Conservation (phyloP, 352 stramenopile species). For the Pythium phragmitis region DNA sequence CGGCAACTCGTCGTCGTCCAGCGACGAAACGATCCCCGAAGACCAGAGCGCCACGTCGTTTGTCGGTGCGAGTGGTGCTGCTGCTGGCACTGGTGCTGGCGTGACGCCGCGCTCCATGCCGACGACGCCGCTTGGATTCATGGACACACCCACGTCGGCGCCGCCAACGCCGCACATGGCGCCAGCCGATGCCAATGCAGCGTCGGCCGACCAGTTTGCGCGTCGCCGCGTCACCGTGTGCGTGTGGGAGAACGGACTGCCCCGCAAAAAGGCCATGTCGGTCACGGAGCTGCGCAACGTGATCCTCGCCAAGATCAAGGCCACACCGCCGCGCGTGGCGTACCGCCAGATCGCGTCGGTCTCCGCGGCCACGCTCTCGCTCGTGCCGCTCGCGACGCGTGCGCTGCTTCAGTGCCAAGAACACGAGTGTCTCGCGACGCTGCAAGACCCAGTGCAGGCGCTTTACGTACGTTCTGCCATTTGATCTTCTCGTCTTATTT, state of each 20-base stretch:
- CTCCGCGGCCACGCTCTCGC: conserved; percentile 50
- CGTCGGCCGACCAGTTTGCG: conserved; percentile 37
- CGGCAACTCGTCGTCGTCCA: conserved; percentile 72
- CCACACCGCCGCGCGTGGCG: conserved; percentile 53
- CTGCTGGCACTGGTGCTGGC: too few species aligned
- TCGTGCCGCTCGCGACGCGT: conserved; percentile 62
- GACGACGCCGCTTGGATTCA: conserved; percentile 16
- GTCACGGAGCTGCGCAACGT: conserved; percentile 79
- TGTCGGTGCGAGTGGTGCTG: not conserved
- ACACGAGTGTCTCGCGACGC: conserved; percentile 46
- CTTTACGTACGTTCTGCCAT: conserved; percentile 25
- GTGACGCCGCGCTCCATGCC: conserved; percentile 23
- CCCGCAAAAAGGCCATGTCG: conserved; percentile 75
- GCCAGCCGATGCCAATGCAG: not conserved
- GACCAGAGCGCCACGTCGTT: conserved; percentile 23
- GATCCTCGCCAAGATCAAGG: conserved; percentile 82
- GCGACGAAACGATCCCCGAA: conserved; percentile 48
- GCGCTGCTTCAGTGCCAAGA: conserved; percentile 58
- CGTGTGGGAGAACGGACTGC: conserved; percentile 69
- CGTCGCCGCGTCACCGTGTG: conserved; percentile 72
- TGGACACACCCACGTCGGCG: conserved; percentile 14
- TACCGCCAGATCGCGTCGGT: conserved; percentile 73
- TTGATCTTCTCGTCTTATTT: not conserved
- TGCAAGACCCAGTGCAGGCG: conserved; percentile 49
- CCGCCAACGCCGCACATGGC: conserved; percentile 21